Evolutionary conservation across 108 stramenopile species (phyloP), one percentile per base, ranked within the genome.

Genomic region (Nitzschia sp.): DNA sequence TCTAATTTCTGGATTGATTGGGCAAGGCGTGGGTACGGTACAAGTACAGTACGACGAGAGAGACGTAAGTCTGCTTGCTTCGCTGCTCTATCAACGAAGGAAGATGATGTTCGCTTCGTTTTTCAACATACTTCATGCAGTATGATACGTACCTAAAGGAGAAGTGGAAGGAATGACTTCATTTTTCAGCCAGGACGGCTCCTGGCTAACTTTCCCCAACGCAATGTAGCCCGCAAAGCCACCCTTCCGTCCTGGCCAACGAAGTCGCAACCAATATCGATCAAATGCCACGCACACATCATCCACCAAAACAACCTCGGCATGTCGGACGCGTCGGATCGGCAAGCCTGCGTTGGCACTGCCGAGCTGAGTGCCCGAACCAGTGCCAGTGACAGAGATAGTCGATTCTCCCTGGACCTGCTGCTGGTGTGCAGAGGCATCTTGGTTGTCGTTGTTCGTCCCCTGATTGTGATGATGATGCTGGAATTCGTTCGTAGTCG

Each of bases 211-310:
- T 41, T 45, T 54, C 35, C 86, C 76, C 55, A 91, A 46, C 17
- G 86, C 85, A 35, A 94, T 80, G 72, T 88, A 94, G 17, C 93
- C 93, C 11, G 88, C 93, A 72, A 91, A 87, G 8, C 87, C 88
- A 11, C 89, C 93, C 38, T 74, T 84, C 15, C 61, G 54, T 27
- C 93, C 93, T 3, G 93, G 90, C 90, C 90, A 94, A 21, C 89
- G 85, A 27, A 94, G 71, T 17, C 93, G 74, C 0, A 94, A 69
- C 93, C 93, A 94, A 54, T 80, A 81, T 15, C 85, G 69, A 4
- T 75, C 79, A 58, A 80, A 70, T 8, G 85, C 77, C 22, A 82
- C 17, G 44, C 86, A 71, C 28, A 82, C 74, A 74, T 85, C 84
- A 71, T 94, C 93, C 11, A 88, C 90, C 44, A 94, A 34, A 27